Evolutionary conservation across 192 early-diverging fungal species (phyloP).

Genomic region (Backusella sp.): DNA sequence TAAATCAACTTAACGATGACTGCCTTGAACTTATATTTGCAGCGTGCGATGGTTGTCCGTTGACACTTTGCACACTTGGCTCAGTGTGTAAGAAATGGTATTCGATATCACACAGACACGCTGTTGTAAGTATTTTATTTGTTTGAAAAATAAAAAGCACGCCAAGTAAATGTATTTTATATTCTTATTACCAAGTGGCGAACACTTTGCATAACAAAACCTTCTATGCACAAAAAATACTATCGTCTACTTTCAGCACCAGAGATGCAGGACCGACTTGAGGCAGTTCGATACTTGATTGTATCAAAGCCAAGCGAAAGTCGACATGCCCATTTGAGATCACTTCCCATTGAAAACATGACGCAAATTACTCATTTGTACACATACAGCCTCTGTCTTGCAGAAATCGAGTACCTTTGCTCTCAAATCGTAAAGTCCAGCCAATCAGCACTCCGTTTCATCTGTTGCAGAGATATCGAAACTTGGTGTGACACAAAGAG

Average conservation of each 20-base stretch:
- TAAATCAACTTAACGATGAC: slow-evolving; percentile 8
- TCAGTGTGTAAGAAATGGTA: slow-evolving; percentile 9
- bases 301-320: slow-evolving; percentile 7
- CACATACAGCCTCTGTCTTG: slow-evolving; percentile 4
- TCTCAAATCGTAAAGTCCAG: neutral
- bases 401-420: slow-evolving; percentile 10
- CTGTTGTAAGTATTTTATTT: slow-evolving; percentile 10
- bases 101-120: neutral
- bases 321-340: slow-evolving; percentile 11
- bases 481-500: slow-evolving; percentile 18
- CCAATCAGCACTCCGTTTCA: neutral
- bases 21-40: slow-evolving; percentile 7
- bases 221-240: neutral
- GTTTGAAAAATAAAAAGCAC: neutral
- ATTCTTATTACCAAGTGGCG: neutral
- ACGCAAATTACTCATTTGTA: slow-evolving; percentile 5
- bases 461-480: slow-evolving; percentile 2
- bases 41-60: slow-evolving; percentile 5
- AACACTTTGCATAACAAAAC: neutral
- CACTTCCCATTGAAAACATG: slow-evolving; percentile 6
- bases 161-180: neutral
- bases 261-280: neutral
- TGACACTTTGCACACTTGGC: slow-evolving; percentile 1
- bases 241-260: neutral
- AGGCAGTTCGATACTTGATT: neutral